Conservation (phyloP, 805 yeast genomes). For the Brettanomyces anomalus region DNA sequence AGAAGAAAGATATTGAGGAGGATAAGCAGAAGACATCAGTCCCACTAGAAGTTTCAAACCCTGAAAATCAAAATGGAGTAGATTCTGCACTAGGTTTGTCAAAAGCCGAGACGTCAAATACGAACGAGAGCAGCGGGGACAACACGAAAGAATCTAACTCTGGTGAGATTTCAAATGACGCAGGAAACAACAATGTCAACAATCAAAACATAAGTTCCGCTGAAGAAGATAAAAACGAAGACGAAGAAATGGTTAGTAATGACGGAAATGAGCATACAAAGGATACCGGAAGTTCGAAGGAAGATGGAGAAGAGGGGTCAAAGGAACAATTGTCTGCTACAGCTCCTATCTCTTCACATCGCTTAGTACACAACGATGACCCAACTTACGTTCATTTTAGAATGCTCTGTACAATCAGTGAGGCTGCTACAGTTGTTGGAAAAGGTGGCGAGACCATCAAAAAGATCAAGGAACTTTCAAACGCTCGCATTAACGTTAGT, state of each 20-base stretch:
- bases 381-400: conserved; percentile 60
- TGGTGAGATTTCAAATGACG: no score
- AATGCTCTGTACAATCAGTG: conserved; percentile 67
- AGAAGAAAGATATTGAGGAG: conserved; percentile 31
- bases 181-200: background rate
- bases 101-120: background rate
- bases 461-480: conserved; percentile 53
- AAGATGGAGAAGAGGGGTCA: background rate
- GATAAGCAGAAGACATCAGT: conserved; percentile 37
- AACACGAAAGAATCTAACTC: background rate
- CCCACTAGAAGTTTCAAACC: conserved; percentile 12
- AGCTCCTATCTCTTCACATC: conserved; percentile 8
- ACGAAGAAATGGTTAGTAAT: background rate
- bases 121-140: background rate
- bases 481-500: conserved; percentile 59
- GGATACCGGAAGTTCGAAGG: background rate
- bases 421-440: conserved; percentile 70
- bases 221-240: background rate
- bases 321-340: background rate
- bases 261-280: background rate
- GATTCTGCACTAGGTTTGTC: background rate
- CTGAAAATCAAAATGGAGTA: conserved; percentile 6
- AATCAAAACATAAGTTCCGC: background rate
- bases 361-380: conserved; percentile 30
- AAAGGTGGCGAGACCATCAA: conserved; percentile 70